phyloP scores from a whole-genome alignment of 2,329 filamentous ascomycete genomes.

The Exophiala aquamarina region DNA sequence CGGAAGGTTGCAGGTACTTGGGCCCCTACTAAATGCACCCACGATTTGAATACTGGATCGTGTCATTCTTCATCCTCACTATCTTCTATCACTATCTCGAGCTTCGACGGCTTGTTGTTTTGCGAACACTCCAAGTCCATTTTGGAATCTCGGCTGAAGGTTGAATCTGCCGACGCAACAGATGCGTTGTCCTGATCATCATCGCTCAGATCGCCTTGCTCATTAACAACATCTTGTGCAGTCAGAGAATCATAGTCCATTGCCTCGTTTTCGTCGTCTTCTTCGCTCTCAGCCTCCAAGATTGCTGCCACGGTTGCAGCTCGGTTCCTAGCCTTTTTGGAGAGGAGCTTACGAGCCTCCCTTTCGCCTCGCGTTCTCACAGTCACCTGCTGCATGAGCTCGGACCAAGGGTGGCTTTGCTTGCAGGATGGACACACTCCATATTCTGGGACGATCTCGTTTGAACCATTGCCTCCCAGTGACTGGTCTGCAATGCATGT shows the following conservation, averaged over 20 bases:
- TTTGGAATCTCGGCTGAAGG: slow-evolving; percentile 10
- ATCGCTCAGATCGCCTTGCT: slow-evolving; percentile 15
- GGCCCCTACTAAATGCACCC: slow-evolving; percentile 24
- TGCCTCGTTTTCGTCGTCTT: slow-evolving; percentile 21
- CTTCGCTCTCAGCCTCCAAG: slow-evolving; percentile 18
- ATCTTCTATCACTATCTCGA: slow-evolving; percentile 52
- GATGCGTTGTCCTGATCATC: slow-evolving; percentile 29
- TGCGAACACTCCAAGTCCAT: not conserved
- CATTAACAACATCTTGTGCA: slow-evolving; percentile 13
- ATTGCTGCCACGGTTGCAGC: slow-evolving; percentile 31
- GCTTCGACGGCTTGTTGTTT: slow-evolving; percentile 13
- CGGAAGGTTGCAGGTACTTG: slow-evolving; percentile 34
- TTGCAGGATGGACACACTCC: slow-evolving; percentile 73
- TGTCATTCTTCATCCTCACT: slow-evolving; percentile 50
- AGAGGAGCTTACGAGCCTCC: slow-evolving; percentile 69
- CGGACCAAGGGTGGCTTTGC: slow-evolving; percentile 64
- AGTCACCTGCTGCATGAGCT: slow-evolving; percentile 80
- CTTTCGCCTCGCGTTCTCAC: slow-evolving; percentile 69
- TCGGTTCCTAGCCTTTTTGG: slow-evolving; percentile 42
- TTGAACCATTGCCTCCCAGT: slow-evolving; percentile 41
- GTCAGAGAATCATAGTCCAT: slow-evolving; percentile 18
- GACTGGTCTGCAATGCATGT: slow-evolving; percentile 56
- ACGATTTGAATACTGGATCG: not conserved
- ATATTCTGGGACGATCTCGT: slow-evolving; percentile 61
- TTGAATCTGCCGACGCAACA: slow-evolving; percentile 26